Evolutionary conservation across 352 stramenopile species (phyloP), one percentile per base, ranked within the genome.

Genomic region (Pythium biforme): DNA sequence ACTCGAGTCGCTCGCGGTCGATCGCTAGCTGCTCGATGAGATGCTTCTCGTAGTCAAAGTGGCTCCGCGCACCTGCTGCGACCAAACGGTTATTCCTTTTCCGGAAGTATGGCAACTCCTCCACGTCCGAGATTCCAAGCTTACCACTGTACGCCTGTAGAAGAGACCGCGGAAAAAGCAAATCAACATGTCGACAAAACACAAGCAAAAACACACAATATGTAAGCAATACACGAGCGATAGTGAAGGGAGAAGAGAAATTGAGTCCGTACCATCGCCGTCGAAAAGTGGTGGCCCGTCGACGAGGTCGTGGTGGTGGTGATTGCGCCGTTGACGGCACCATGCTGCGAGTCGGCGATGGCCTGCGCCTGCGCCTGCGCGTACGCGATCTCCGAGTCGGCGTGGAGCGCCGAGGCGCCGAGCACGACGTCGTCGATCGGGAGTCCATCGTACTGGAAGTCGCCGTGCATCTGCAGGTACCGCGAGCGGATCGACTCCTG

Each of bases 21-120:
- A 93, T 67, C 34, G 79, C 73, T 4, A 93, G 76, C 41, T 89
- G 80, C 62, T 91, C 83, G 19, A 73, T 70, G 59, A 89, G 64
- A 67, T 91, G 80, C 61, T 86, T 88, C 59, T 90, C 83, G 64
- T 91, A 88, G 69, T 90, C 81, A 31, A 88, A 88, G n/a, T 77
- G 66, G 10, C 60, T 63, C 20, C 78, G 74, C 25, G 48, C 39
- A 63, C 66, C 64, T 69, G 61, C 57, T 52, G 66, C 57, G 34
- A 76, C 48, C 53, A 70, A 58, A 20, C 59, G 64, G 62, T 76
- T 73, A 70, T 71, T 73, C 26, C 69, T 66, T 57, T 76, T 69
- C 46, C 69, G 69, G 31, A 76, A 63, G 26, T 66, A 61, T 15
- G 59, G 57, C n/a, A 66, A 41, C 49, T 70, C 63, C 50, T 70